Conservation (phyloP, 371 early-diverging fungal genomes). For the Batkoa obscura region DNA sequence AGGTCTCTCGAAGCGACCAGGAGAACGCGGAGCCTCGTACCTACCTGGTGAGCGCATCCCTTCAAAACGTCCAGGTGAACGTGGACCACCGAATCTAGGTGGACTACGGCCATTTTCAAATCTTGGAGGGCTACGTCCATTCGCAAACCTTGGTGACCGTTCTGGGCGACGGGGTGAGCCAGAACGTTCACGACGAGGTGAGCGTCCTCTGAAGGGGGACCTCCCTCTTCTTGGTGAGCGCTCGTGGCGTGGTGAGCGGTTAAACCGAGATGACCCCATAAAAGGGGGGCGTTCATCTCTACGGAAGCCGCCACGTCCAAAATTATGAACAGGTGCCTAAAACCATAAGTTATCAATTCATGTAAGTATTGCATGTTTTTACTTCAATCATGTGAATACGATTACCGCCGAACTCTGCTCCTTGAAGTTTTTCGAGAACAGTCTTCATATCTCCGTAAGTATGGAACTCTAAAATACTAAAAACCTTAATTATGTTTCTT, state of each 20-base stretch:
- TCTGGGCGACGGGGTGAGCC: not conserved
- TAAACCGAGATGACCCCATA: not conserved
- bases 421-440: slow-evolving; percentile 70
- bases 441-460: slow-evolving; percentile 59
- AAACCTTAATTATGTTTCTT: slow-evolving; percentile 2
- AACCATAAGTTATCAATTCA: not conserved
- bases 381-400: slow-evolving; percentile 63
- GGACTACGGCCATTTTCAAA: too few species aligned
- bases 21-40: too few species aligned
- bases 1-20: too few species aligned
- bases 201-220: not conserved
- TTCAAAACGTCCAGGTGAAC: too few species aligned
- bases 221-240: not conserved
- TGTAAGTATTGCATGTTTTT: slow-evolving; percentile 7
- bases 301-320: not conserved
- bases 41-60: too few species aligned
- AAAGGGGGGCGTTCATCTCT: too few species aligned
- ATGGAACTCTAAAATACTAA: slow-evolving; percentile 74
- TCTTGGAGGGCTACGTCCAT: too few species aligned
- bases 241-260: slow-evolving; percentile 1
- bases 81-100: too few species aligned
- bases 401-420: slow-evolving; percentile 66
- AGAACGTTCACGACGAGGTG: not conserved
- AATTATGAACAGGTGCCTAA: not conserved
- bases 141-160: too few species aligned